Conservation (phyloP, 1,284 basidiomycete species). For the Kwoniella shivajii region DNA sequence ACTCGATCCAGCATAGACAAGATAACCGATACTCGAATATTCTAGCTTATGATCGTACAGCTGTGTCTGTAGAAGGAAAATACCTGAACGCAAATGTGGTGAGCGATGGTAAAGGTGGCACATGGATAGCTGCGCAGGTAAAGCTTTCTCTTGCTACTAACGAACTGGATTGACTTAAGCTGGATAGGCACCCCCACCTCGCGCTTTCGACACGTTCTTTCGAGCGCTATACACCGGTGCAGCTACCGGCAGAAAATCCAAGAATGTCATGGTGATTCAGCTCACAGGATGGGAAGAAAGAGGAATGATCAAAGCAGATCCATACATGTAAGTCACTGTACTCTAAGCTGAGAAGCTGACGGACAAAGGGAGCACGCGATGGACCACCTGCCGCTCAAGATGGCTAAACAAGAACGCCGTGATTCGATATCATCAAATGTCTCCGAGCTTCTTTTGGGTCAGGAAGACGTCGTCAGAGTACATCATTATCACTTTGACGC, state of each 20-base stretch:
- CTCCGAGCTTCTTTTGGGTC: constrained; percentile 13
- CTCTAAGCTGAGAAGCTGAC: not conserved
- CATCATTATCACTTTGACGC: constrained; percentile 47
- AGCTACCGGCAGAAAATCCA: constrained; percentile 26
- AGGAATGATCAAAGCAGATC: constrained; percentile 44
- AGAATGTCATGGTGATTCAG: constrained; percentile 43
- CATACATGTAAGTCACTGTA: constrained; percentile 36
- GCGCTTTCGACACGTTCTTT: constrained; percentile 40
- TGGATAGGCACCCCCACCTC: constrained; percentile 41
- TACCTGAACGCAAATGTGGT: constrained; percentile 52
- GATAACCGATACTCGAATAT: constrained; percentile 48
- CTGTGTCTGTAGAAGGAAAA: constrained; percentile 26
- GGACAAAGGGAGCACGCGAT: constrained; percentile 15
- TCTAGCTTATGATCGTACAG: constrained; percentile 47
- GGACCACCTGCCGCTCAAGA: constrained; percentile 7
- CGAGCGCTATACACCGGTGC: constrained; percentile 32
- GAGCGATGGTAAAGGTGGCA: constrained; percentile 25
- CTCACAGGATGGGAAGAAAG: constrained; percentile 46
- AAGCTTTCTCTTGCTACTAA: not conserved
- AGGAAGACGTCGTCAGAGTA: constrained; percentile 18
- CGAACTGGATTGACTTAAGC: not conserved
- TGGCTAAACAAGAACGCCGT: not conserved
- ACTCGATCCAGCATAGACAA: constrained; percentile 22
- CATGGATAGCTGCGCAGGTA: constrained; percentile 51
- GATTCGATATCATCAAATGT: constrained; percentile 23